Percentiles rank a stretch among this genome's conserved stretches.
phyloP scores from a whole-genome alignment of 1,139 yeast genomes.

The Trichomonascaceae sp. region DNA sequence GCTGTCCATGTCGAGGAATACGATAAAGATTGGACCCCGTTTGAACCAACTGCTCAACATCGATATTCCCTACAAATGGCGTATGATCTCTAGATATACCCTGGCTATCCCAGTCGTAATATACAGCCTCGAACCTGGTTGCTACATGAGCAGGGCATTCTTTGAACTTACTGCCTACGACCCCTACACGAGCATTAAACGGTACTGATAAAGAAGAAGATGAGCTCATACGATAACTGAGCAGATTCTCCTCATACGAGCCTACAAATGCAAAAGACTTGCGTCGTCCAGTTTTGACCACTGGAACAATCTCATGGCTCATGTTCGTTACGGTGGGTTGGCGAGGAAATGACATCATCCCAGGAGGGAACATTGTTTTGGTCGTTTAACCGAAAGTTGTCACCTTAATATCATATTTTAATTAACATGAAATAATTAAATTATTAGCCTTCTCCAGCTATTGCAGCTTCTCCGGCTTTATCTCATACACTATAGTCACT shows the following conservation, averaged over 20 bases:
- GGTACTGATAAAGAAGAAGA: slow-evolving; percentile 29
- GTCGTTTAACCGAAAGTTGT: no score
- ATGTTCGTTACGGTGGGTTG: neutral
- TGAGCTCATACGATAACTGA: slow-evolving; percentile 33
- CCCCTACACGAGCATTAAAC: slow-evolving; percentile 30
- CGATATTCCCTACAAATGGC: slow-evolving; percentile 39
- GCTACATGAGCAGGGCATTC: slow-evolving; percentile 28
- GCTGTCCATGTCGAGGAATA: slow-evolving; percentile 37
- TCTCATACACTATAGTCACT: slow-evolving; percentile 72
- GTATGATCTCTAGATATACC: slow-evolving; percentile 23
- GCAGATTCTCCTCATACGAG: slow-evolving; percentile 33
- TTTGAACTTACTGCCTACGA: slow-evolving; percentile 22
- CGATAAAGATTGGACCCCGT: slow-evolving; percentile 32
- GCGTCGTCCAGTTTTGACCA: slow-evolving; percentile 12
- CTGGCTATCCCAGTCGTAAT: slow-evolving; percentile 31
- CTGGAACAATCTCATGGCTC: slow-evolving; percentile 2
- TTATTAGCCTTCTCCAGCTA: no score
- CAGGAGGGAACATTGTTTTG: no score
- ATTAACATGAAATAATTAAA: no score
- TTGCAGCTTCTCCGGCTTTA: slow-evolving; percentile 24
- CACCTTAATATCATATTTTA: no score
- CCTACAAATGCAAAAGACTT: slow-evolving; percentile 24
- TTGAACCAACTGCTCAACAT: slow-evolving; percentile 32
- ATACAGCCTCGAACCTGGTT: slow-evolving; percentile 33
- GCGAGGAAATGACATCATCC: neutral